Conservation (phyloP, 2,329 filamentous ascomycete genomes). For the Penicillium frequentans region DNA sequence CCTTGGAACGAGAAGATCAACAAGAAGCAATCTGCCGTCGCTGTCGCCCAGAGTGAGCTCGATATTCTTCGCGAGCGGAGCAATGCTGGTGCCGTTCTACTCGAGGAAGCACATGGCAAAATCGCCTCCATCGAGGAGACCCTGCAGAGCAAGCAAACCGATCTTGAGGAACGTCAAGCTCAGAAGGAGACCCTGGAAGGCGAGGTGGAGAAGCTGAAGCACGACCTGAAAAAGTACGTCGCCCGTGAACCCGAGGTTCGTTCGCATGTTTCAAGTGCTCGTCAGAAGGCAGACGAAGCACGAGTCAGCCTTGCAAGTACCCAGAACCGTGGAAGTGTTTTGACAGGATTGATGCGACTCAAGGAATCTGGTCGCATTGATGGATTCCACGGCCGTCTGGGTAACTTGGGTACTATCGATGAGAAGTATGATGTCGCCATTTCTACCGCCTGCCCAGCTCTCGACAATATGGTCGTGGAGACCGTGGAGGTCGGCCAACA, state of each 20-base stretch:
- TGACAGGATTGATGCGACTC: slow-evolving; percentile 88
- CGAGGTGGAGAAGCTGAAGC: slow-evolving; percentile 69
- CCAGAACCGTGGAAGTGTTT: slow-evolving; percentile 89
- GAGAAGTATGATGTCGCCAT: slow-evolving; percentile 96
- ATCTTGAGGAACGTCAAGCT: slow-evolving; percentile 73
- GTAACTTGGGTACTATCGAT: slow-evolving; percentile 91
- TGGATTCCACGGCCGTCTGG: slow-evolving; percentile 92
- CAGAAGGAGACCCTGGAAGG: slow-evolving; percentile 72
- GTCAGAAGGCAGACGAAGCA: slow-evolving; percentile 95
- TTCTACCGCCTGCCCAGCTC: slow-evolving; percentile 85
- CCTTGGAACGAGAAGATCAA: slow-evolving; percentile 98
- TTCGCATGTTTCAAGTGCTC: slow-evolving; percentile 79
- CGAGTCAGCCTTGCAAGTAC: slow-evolving; percentile 84
- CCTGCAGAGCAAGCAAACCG: slow-evolving; percentile 67
- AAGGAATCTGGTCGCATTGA: slow-evolving; percentile 96
- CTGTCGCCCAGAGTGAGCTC: slow-evolving; percentile 91
- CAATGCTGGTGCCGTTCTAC: slow-evolving; percentile 78
- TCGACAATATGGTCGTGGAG: slow-evolving; percentile 97
- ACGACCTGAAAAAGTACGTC: slow-evolving; percentile 70
- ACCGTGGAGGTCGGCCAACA: slow-evolving; percentile 95
- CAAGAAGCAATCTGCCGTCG: slow-evolving; percentile 89
- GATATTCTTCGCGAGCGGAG: slow-evolving; percentile 87
- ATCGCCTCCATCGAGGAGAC: slow-evolving; percentile 70
- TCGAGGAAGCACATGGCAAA: slow-evolving; percentile 81
- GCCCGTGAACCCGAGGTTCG: slow-evolving; percentile 80